Evolutionary conservation across 2,329 filamentous ascomycete species (phyloP), one percentile per base, ranked within the genome.

Genomic region (Microcyclosporella mali): DNA sequence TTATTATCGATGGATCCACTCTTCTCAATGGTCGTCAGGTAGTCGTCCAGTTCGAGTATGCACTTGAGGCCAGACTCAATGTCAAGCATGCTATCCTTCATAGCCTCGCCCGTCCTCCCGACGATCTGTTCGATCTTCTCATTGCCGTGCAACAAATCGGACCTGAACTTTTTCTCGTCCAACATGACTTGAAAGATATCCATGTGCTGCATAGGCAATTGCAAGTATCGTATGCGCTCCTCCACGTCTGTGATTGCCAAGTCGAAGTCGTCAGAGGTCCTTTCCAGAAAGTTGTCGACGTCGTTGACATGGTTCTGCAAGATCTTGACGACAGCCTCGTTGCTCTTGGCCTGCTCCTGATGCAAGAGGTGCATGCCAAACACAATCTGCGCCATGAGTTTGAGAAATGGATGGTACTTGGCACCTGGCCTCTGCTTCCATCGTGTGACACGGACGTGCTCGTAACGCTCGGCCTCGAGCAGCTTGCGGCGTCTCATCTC

Each of bases 251-350:
- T 72, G 33, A 82, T 77, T 3, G 88, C 87, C 40, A 88, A 71
- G 34, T 84, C 77, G 39, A 95, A 81, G 61, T 95, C 90, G 56
- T 94, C 88, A 33, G 87, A 79, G 1, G 87, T 85, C 14, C 85
- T 80, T 63, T 94, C 87, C 27, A 97, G 71, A 58, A 95, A 95
- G 56, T 84, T 82, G 65, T 97, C 92, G 21, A 97, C 79, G 64
- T 97, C 90, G 59, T 95, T 86, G 47, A 97, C 92, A 64, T 97
- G 90, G 11, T 79, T 81, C 60, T 95, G 88, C 43, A 97, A 73
- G 40, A 97, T 97, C 51, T 77, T 81, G 50, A 95, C 82, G 10
- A 95, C 90, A 61, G 94, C 86, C 27, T 81, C 75, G 53, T 94
- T 85, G 54, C 87, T 94, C 65, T 90, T 94, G 40, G 92, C 89